Evolutionary conservation across 306 rosid species (phyloP), one percentile per base, ranked within the genome.

Genomic region (Macrotyloma uniflorum): DNA sequence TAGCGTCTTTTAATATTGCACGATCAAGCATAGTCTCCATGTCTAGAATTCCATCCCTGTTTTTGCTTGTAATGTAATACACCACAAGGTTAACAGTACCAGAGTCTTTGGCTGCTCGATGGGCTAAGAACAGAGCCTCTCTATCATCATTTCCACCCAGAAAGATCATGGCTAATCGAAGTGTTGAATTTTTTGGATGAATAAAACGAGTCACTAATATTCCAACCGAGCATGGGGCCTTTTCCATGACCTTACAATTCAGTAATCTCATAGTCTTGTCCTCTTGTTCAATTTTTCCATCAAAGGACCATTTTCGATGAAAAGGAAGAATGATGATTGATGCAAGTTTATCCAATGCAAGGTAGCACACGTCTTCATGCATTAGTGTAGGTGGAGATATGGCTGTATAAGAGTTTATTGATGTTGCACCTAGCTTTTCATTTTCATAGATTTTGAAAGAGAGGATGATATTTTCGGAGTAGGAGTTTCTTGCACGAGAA

Each of bases 131-230:
- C 47, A 89, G 73, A 15, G 89, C 93, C 78, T 89, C 93, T 59
- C 88, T 58, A 54, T 89, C 93, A 73, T 89, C 91, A 4, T 18
- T 54, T 9, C 93, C 93, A 3, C 93, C 91, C 6, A 89, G 36
- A 75, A 85, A 89, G 30, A 89, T 50, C 28, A 89, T 23, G 4
- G 84, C 90, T 68, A 89, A 62, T 0, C 70, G 77, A 15, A 63
- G 3, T 5, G 79, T 11, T 11, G 80, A 22, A 51, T 35, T 71
- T 5, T 33, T 62, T 42, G 53, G 68, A 72, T 4, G 73, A 42
- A 30, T 16, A 5, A 22, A 58, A 1, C 85, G 80, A 4, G 43
- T 82, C 1, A 89, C 88, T 2, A 87, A 65, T 59, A 89, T 87
- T 22, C 84, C 93, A 6, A 89, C 77, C 0, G 93, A 85, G 61